Percentiles rank a stretch among this genome's conserved stretches.
Conservation (phyloP, 2,329 filamentous ascomycete species). For the Ascochyta lentis region DNA sequence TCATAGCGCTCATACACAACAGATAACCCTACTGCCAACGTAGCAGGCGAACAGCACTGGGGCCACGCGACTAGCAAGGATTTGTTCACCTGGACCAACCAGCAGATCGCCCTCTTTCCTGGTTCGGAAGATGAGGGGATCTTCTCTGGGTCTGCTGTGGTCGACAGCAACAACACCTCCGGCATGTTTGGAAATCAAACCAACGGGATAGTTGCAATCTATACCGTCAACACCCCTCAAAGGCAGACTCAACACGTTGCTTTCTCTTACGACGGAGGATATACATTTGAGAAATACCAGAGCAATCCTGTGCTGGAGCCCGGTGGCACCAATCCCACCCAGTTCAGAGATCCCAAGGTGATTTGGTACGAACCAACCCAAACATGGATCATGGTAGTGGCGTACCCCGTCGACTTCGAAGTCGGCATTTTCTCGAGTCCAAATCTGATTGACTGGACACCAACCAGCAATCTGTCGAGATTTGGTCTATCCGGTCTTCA, state of each 20-base stretch:
- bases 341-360: constrained; percentile 72
- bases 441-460: constrained; percentile 65
- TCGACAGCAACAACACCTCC: constrained; percentile 69
- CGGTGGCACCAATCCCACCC: constrained; percentile 53
- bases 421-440: constrained; percentile 68
- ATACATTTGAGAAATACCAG: constrained; percentile 65
- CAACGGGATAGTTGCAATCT: constrained; percentile 69
- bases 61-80: constrained; percentile 69
- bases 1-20: constrained; percentile 1
- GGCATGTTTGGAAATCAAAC: constrained; percentile 68
- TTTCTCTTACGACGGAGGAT: constrained; percentile 67
- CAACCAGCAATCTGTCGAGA: constrained; percentile 64
- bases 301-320: constrained; percentile 65
- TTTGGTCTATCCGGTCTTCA: constrained; percentile 60
- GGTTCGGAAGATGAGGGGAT: constrained; percentile 61
- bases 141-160: constrained; percentile 63
- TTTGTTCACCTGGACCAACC: constrained; percentile 69
- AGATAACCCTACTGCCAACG: constrained; percentile 59
- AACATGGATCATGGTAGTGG: constrained; percentile 56
- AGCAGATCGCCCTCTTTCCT: constrained; percentile 67
- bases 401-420: constrained; percentile 62
- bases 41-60: constrained; percentile 69
- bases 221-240: constrained; percentile 55
- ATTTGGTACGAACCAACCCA: constrained; percentile 39
- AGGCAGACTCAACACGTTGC: constrained; percentile 66